These are phyloP conservation scores for Saccharomyces hybrid DNA, from an alignment of 1,139 yeast genomes.

Conservation along the genomic window DNA sequence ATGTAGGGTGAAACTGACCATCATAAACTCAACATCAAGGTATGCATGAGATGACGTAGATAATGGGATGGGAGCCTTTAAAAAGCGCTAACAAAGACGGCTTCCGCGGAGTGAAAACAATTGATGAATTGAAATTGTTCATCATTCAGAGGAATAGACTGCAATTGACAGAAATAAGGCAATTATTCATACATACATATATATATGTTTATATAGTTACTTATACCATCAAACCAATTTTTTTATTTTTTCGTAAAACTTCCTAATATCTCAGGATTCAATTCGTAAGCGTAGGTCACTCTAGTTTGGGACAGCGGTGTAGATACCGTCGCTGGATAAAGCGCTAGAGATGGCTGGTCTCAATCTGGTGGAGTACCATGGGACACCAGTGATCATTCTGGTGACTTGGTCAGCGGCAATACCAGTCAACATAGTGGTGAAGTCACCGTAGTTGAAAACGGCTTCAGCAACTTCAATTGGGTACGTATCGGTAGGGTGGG, in stretches of 20 bases:
- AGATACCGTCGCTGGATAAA: background rate
- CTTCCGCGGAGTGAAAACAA: background rate
- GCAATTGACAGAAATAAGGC: background rate
- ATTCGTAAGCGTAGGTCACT: background rate
- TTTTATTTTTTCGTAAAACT: background rate
- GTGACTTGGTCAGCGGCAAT: background rate
- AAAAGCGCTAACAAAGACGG: background rate
- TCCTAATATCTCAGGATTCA: background rate
- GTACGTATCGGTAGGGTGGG: background rate
- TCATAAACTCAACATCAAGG: background rate
- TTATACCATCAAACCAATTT: background rate
- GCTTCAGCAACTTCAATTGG: background rate
- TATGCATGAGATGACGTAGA: background rate
- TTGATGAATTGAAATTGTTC: background rate
- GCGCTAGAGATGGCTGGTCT: background rate
- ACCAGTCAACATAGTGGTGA: background rate
- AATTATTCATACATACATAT: background rate
- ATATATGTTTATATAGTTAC: background rate
- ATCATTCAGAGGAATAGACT: background rate
- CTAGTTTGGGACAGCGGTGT: background rate
- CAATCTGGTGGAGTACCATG: background rate
- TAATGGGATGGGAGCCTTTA: background rate
- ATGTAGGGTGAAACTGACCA: background rate
- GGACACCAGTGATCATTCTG: background rate
- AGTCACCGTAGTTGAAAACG: background rate